Base-by-base conservation (phyloP, 176 grass and related monocot genomes). In the Triticum timopheevii region DNA sequence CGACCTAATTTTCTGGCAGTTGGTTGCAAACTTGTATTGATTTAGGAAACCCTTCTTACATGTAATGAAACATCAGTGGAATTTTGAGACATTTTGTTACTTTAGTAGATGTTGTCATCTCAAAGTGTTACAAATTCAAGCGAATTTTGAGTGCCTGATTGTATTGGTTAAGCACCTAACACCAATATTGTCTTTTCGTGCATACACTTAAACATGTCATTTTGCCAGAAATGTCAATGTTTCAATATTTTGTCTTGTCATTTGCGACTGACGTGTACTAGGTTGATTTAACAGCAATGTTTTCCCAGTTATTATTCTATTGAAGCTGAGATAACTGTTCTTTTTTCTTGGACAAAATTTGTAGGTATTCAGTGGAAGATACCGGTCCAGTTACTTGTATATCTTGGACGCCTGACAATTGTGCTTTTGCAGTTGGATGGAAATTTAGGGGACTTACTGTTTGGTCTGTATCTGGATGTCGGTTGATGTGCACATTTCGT, bases 381-480 rank as follows among this genome's bases (percentile, higher is more conserved):
- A 98, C 96, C 0, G 96, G 96, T 22, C 93, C 96, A 73, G 96
- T 98, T 86, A 86, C 93, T 35, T 98, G 92, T 90, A 92, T 98
- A 89, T 87, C 93, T 78, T 98, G 96, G 96, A 96, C 93, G 22
- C 96, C 92, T 90, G 96, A 95, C 79, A 96, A 95, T 91, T 92
- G 92, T 80, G 96, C 96, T 91, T 98, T 98, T 87, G 92, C 93
- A 72, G 93, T 98, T 86, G 96, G 96, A 34, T 98, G 93, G 96
- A 94, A 92, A 88, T 94, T 89, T 90, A 94, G 96, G 80, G 96
- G 96, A 64, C 89, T 98, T 90, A 90, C 93, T 78, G 96, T 98
- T 50, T 98, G 96, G 96, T 98, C 96, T 82, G 86, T 91, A 59
- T 98, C 96, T 84, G 96, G 96, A 79, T 98, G 96, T 65, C 93